Percentiles rank a stretch among this genome's conserved stretches.
Evolutionary conservation across 1,284 basidiomycete genomes (phyloP).

Genomic region (Rhodotorula mucilaginosa): DNA sequence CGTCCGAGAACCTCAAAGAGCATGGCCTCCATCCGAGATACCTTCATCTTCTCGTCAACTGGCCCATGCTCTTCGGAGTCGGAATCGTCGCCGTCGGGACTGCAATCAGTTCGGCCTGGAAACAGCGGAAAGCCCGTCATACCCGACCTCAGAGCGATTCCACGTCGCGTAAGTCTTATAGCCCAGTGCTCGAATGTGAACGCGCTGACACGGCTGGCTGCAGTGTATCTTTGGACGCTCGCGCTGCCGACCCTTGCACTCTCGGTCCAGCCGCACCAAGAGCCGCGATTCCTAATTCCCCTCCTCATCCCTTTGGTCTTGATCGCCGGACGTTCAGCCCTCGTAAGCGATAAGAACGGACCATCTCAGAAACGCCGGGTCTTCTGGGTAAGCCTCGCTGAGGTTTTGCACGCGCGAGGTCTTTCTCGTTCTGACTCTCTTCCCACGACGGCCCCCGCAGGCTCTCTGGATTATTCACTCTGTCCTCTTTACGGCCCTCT

Average conservation of each 20-base stretch:
- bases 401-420: too few relatives aligned
- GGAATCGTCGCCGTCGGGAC: conserved; percentile 7
- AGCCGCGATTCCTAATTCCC: conserved; percentile 49
- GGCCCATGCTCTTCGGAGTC: conserved; percentile 47
- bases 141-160: too few relatives aligned
- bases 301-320: conserved; percentile 44
- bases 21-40: conserved; percentile 49
- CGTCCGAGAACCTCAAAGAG: conserved; percentile 44
- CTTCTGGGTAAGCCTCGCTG: conserved; percentile 22
- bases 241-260: conserved; percentile 33
- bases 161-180: background rate
- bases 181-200: too few relatives aligned
- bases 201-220: background rate
- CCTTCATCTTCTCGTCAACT: conserved; percentile 46
- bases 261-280: conserved; percentile 49
- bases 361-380: background rate
- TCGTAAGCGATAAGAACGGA: background rate
- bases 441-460: background rate
- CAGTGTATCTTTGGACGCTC: conserved; percentile 24
- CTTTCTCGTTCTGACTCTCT: background rate
- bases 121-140: too few relatives aligned
- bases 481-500: conserved; percentile 21
- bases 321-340: conserved; percentile 13
- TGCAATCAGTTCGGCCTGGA: too few relatives aligned
- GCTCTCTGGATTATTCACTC: conserved; percentile 33